Conservation (phyloP, 495 filamentous ascomycete species). For the Parathielavia hyrcaniae region DNA sequence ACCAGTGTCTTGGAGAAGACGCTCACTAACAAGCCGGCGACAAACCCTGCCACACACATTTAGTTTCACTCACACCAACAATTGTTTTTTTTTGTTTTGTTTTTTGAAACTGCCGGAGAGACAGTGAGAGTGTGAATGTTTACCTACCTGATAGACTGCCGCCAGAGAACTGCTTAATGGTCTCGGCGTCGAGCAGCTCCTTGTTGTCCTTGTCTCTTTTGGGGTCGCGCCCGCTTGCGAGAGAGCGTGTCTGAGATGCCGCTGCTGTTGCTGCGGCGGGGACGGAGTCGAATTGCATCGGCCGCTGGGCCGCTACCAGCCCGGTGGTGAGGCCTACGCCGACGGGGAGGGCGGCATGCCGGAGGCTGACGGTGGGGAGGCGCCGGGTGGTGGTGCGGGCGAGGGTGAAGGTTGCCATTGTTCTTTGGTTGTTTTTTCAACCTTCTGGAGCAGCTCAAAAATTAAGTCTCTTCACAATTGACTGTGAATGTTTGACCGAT, state of each 20-base stretch:
- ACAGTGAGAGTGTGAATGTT: neutral
- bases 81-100: too few species aligned
- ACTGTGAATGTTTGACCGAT: neutral
- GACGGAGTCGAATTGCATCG: conserved; percentile 30
- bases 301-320: conserved; percentile 21
- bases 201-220: conserved; percentile 36
- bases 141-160: conserved; percentile 59
- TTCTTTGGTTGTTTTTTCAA: neutral
- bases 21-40: conserved; percentile 62
- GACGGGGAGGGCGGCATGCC: conserved; percentile 21
- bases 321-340: conserved; percentile 27
- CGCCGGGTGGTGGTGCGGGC: conserved; percentile 11
- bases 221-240: neutral
- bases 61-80: neutral
- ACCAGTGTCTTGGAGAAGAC: conserved; percentile 72
- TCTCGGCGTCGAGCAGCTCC: conserved; percentile 43
- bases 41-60: conserved; percentile 46
- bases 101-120: too few species aligned
- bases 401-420: conserved; percentile 4
- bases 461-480: neutral
- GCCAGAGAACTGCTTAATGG: conserved; percentile 60
- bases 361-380: conserved; percentile 5
- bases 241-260: neutral
- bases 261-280: conserved; percentile 2
- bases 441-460: too few species aligned